phyloP scores from a whole-genome alignment of 805 yeast genomes.

The Teunomyces tritomae region DNA sequence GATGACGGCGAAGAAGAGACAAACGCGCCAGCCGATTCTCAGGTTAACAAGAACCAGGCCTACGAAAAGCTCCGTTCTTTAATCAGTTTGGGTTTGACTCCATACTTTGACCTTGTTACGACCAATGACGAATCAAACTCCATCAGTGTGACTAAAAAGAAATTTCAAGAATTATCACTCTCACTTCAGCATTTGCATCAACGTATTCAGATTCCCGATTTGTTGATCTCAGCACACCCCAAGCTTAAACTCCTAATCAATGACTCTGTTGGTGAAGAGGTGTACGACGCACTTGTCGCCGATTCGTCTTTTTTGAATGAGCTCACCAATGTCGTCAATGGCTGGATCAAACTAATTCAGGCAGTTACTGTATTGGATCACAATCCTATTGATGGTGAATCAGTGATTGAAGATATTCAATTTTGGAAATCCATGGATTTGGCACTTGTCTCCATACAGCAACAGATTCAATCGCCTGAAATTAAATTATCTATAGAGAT shows the following conservation, averaged over 20 bases:
- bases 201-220: slow-evolving; percentile 65
- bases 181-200: slow-evolving; percentile 69
- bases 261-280: slow-evolving; percentile 14
- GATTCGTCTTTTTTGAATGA: slow-evolving; percentile 63
- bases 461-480: slow-evolving; percentile 55
- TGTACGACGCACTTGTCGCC: slow-evolving; percentile 28
- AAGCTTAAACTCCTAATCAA: slow-evolving; percentile 25
- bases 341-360: slow-evolving; percentile 69
- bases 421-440: slow-evolving; percentile 77
- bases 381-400: slow-evolving; percentile 53
- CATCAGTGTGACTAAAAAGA: slow-evolving; percentile 51
- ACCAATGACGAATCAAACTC: slow-evolving; percentile 8
- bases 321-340: slow-evolving; percentile 66
- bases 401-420: slow-evolving; percentile 59
- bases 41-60: slow-evolving; percentile 16
- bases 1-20: slow-evolving; percentile 2
- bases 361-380: slow-evolving; percentile 52
- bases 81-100: slow-evolving; percentile 61
- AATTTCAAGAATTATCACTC: slow-evolving; percentile 63
- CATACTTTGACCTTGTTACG: slow-evolving; percentile 59
- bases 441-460: slow-evolving; percentile 52
- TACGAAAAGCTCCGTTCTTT: slow-evolving; percentile 58
- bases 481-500: slow-evolving; percentile 58
- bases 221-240: slow-evolving; percentile 52
- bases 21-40: not conserved